These are phyloP conservation scores for Suillus subalutaceus DNA, from an alignment of 768 basidiomycete genomes.

Conservation along the genomic window DNA sequence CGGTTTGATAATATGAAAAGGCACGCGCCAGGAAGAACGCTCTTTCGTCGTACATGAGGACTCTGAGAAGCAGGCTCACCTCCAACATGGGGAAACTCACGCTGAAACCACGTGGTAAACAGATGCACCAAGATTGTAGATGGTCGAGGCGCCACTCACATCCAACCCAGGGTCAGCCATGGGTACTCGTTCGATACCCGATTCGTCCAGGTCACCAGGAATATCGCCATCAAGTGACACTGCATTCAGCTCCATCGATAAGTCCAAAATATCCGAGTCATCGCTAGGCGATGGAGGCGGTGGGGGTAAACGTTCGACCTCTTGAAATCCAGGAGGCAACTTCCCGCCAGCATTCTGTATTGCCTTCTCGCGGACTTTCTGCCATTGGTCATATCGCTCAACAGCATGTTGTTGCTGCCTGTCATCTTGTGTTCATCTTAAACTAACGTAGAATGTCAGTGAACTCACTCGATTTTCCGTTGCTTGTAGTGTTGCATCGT, in stretches of 20 bases:
- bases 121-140: slow-evolving; percentile 20
- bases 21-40: slow-evolving; percentile 80
- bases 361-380: slow-evolving; percentile 78
- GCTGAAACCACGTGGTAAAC: slow-evolving; percentile 41
- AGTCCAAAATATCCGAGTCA: slow-evolving; percentile 84
- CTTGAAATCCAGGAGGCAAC: slow-evolving; percentile 70
- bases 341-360: slow-evolving; percentile 69
- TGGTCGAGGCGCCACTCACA: slow-evolving; percentile 50
- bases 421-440: slow-evolving; percentile 11
- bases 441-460: slow-evolving; percentile 6
- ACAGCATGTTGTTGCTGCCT: slow-evolving; percentile 91
- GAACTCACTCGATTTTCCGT: slow-evolving; percentile 77
- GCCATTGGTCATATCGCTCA: slow-evolving; percentile 87
- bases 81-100: slow-evolving; percentile 67
- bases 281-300: slow-evolving; percentile 77
- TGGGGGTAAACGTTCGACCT: slow-evolving; percentile 71
- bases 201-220: slow-evolving; percentile 73
- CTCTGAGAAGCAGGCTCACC: slow-evolving; percentile 58
- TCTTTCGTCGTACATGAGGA: slow-evolving; percentile 91
- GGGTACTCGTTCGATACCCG: slow-evolving; percentile 85
- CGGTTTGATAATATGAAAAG: slow-evolving; percentile 13
- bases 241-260: slow-evolving; percentile 88
- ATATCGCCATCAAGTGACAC: slow-evolving; percentile 72
- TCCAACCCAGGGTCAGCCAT: slow-evolving; percentile 91
- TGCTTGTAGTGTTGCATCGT: slow-evolving; percentile 93